These are phyloP conservation scores for Spinacia oleracea DNA, from an alignment of 179 eudicot genomes.

Conservation along the genomic window DNA sequence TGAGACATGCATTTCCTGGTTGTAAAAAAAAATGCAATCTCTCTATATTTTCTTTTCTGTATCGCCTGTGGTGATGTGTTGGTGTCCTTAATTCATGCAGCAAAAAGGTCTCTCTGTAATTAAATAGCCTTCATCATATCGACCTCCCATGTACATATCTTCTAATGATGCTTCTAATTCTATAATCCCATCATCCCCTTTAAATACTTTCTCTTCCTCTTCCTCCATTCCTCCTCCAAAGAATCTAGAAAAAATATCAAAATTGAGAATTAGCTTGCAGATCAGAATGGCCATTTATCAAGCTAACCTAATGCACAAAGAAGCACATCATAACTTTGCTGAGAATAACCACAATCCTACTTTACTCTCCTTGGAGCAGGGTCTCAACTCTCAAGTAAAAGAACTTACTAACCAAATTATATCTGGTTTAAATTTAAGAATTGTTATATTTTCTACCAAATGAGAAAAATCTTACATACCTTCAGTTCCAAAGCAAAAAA, in stretches of 20 bases:
- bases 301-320: not conserved
- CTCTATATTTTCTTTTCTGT: not conserved
- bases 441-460: not conserved
- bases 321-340: not conserved
- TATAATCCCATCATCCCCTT: slow-evolving; percentile 93
- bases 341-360: not conserved
- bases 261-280: slow-evolving; percentile 19
- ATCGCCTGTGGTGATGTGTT: not conserved
- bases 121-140: too few species aligned
- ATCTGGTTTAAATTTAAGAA: not conserved
- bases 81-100: too few species aligned
- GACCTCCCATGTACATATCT: slow-evolving; percentile 98
- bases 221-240: slow-evolving; percentile 94
- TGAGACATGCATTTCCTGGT: not conserved
- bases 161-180: slow-evolving; percentile 95
- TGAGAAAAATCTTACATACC: not conserved
- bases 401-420: not conserved
- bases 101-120: too few species aligned
- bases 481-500: not conserved
- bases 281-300: not conserved
- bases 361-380: not conserved
- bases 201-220: slow-evolving; percentile 82
- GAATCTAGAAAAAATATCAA: slow-evolving; percentile 47
- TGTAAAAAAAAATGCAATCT: not conserved
- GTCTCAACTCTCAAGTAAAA: not conserved